Evolutionary conservation across 176 grass and related monocot species (phyloP), one percentile per base, ranked within the genome.

Genomic region (Triticum timopheevii): DNA sequence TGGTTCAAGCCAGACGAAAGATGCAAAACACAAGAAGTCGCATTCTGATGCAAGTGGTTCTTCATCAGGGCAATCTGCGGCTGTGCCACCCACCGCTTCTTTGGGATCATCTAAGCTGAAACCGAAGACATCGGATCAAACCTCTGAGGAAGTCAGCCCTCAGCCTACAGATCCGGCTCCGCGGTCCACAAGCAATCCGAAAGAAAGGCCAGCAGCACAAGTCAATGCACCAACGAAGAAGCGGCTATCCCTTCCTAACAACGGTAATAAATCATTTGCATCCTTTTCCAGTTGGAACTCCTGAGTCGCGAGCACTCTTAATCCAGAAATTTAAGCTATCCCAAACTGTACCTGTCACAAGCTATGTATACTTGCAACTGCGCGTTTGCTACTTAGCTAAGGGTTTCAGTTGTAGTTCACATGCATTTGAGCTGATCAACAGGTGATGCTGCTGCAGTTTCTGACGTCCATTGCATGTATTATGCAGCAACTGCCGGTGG

Each of bases 211-310:
- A 20, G 67, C 56, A 0, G 68, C 56, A 0, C 90, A 85, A 50
- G 45, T 67, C n/a, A 87, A 84, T 52, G 45, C 83, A 30, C 80
- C 87, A 40, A 87, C 79, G 0, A 93, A 91, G 71, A 94, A 91
- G 81, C 83, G 92, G 64, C 44, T 96, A 42, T 99, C 97, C 45
- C 89, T 96, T n/a, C 94, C 94, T 65, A 96, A 87, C 78, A 94
- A 76, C 44, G 90, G 93, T 95, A 39, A 39, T 39, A 91, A 85
- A 17, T 42, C 38, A 4, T 70, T 6, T 64, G 19, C 8, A 19
- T 76, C 28, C 67, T 62, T 16, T 16, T 80, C 50, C 33, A 58
- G 20, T 25, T 35, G 6, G 27, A 24, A 0, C 39, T 42, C 39
- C 39, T 0, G 2, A 42, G 2, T 10, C 2, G 39, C 0, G 0